phyloP scores from a whole-genome alignment of 805 yeast species.

The Cyberlindnera meyerae region DNA sequence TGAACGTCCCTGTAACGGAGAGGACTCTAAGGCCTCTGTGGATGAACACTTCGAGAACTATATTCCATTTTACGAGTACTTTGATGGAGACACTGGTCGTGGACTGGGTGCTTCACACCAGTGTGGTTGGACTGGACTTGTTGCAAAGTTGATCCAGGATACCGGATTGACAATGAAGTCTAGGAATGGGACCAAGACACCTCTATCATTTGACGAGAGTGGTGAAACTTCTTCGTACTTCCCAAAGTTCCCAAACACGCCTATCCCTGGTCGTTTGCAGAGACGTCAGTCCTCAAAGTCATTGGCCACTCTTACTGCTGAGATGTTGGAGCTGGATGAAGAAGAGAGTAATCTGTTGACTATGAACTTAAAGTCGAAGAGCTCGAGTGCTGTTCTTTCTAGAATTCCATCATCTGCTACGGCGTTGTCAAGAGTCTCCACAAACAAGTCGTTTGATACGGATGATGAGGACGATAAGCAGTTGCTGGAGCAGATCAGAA shows the following conservation, averaged over 20 bases:
- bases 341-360: constrained; percentile 42
- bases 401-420: constrained; percentile 20
- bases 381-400: constrained; percentile 18
- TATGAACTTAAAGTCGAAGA: constrained; percentile 18
- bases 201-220: constrained; percentile 8
- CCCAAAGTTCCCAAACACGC: constrained; percentile 27
- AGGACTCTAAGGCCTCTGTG: constrained; percentile 49
- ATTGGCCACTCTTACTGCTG: constrained; percentile 59
- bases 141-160: constrained; percentile 88
- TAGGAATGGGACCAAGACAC: constrained; percentile 24
- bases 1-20: constrained; percentile 76
- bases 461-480: constrained; percentile 26
- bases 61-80: constrained; percentile 79
- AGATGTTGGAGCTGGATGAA: constrained; percentile 60
- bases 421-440: constrained; percentile 13
- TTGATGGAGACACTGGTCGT: constrained; percentile 91
- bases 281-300: constrained; percentile 77
- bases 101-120: constrained; percentile 93
- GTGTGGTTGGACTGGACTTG: constrained; percentile 94
- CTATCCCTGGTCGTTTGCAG: constrained; percentile 48
- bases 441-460: constrained; percentile 8
- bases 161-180: constrained; percentile 61
- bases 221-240: constrained; percentile 16
- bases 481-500: constrained; percentile 38
- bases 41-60: constrained; percentile 73